Conservation (phyloP, 306 rosid genomes). For the Benincasa hispida region DNA sequence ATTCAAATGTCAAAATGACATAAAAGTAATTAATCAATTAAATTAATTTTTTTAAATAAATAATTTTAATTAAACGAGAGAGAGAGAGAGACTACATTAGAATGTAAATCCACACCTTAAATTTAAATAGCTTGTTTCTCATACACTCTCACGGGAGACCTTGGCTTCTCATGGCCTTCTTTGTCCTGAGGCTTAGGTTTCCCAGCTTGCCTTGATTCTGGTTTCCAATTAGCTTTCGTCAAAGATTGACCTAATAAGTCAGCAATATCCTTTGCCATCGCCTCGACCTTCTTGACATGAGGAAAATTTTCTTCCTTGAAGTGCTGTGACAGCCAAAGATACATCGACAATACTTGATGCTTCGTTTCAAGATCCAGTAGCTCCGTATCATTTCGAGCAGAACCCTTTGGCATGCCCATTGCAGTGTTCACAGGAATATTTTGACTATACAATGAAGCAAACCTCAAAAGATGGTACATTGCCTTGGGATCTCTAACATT, state of each 20-base stretch:
- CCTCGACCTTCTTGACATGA: conserved; percentile 51
- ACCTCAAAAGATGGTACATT: conserved; percentile 63
- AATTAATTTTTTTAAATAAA: no score
- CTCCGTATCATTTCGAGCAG: conserved; percentile 66
- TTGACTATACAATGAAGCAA: conserved; percentile 57
- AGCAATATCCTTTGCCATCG: conserved; percentile 66
- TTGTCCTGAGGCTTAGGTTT: conserved; percentile 33
- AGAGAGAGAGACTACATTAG: neutral
- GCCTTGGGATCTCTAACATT: conserved; percentile 90
- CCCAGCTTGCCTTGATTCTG: conserved; percentile 40
- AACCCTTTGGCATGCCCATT: conserved; percentile 72
- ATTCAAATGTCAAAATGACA: no score
- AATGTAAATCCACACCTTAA: conserved; percentile 6
- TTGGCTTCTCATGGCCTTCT: conserved; percentile 35
- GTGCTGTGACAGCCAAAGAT: conserved; percentile 80
- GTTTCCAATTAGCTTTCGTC: conserved; percentile 72
- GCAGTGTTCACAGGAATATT: conserved; percentile 60
- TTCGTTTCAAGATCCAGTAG: conserved; percentile 83
- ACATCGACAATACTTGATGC: conserved; percentile 82
- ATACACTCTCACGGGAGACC: conserved; percentile 25
- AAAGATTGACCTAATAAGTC: conserved; percentile 54
- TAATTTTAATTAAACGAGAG: no score
- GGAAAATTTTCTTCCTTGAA: conserved; percentile 67
- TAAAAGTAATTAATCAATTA: no score
- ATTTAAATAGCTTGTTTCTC: conserved; percentile 31